These are phyloP conservation scores for Solidago caesia DNA, from an alignment of 129 eudicot species.

Conservation along the genomic window DNA sequence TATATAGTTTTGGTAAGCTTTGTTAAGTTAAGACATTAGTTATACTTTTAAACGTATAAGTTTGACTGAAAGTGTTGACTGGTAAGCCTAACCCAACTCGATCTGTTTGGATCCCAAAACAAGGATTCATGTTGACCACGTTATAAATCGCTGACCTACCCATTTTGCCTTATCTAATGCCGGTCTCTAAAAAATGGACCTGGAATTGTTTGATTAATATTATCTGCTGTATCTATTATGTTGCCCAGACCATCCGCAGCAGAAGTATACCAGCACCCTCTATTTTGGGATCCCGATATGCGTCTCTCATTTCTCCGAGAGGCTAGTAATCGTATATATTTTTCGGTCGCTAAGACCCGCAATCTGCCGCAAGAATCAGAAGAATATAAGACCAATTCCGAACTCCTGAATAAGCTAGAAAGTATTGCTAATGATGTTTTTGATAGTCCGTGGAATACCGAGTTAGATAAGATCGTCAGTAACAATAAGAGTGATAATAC, in stretches of 20 bases:
- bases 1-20: background rate
- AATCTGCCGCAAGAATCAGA: constrained; percentile 76
- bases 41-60: background rate
- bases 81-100: background rate
- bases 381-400: constrained; percentile 55
- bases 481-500: too few species aligned
- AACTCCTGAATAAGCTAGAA: constrained; percentile 60
- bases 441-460: constrained; percentile 79
- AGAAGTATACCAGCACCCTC: constrained; percentile 64
- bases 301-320: constrained; percentile 89
- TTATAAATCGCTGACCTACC: background rate
- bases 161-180: background rate
- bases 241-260: constrained; percentile 60
- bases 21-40: background rate
- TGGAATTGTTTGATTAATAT: background rate
- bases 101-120: background rate
- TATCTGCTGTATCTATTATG: background rate
- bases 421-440: constrained; percentile 46
- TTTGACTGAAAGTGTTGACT: background rate
- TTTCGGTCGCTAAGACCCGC: constrained; percentile 27
- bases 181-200: background rate
- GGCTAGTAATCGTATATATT: constrained; percentile 82
- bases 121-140: background rate
- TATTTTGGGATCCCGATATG: constrained; percentile 69
- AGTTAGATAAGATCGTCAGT: constrained; percentile 52